phyloP scores from a whole-genome alignment of 768 basidiomycete species.

The Naganishia onofrii region DNA sequence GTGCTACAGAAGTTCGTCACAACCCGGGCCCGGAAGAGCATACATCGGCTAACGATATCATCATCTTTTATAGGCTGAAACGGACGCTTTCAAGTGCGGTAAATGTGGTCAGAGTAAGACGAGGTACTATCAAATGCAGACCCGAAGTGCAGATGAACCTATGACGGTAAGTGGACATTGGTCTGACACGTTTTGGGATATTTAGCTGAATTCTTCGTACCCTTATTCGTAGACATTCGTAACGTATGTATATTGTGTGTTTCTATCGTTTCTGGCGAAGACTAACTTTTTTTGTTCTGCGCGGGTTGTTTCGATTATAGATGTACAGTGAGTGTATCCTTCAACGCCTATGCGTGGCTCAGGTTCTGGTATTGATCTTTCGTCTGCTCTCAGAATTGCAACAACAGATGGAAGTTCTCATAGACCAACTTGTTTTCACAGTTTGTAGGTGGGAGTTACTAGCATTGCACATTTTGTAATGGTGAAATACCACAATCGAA shows the following conservation, averaged over 20 bases:
- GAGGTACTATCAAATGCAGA: constrained; percentile 92
- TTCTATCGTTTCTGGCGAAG: too few species aligned
- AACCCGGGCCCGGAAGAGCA: not conserved
- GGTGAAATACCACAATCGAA: constrained; percentile 18
- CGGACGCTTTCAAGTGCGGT: constrained; percentile 94
- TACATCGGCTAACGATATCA: not conserved
- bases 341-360: not conserved
- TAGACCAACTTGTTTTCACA: not conserved
- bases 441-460: constrained; percentile 1
- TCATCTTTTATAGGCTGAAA: constrained; percentile 68
- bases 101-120: constrained; percentile 81
- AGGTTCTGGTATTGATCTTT: too few species aligned
- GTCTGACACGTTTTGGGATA: not conserved
- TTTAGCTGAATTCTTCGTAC: not conserved
- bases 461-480: constrained; percentile 12
- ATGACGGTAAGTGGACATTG: constrained; percentile 62
- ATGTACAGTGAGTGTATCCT: constrained; percentile 16
- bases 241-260: constrained; percentile 12
- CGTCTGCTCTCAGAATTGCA: constrained; percentile 18
- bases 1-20: constrained; percentile 56
- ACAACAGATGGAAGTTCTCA: constrained; percentile 31
- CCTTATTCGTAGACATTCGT: constrained; percentile 25
- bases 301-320: not conserved
- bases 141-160: constrained; percentile 94
- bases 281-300: constrained; percentile 5